Conservation (phyloP, 2,329 filamentous ascomycete species). For the Mycosphaerella sp. region DNA sequence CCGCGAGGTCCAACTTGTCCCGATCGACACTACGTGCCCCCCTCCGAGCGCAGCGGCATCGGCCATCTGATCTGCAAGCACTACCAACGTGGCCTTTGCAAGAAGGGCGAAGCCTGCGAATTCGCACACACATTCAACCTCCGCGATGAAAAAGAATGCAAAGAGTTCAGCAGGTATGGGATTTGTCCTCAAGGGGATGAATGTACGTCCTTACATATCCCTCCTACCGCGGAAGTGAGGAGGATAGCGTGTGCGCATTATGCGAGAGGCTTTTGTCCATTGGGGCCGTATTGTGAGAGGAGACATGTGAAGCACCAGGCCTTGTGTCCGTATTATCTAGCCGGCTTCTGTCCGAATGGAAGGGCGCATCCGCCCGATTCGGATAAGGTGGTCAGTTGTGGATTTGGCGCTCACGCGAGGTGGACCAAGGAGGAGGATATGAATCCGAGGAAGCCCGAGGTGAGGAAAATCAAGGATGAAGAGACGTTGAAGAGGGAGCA, state of each 20-base stretch:
- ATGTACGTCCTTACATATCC: slow-evolving; percentile 56
- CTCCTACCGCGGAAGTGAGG: slow-evolving; percentile 54
- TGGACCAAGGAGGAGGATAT: slow-evolving; percentile 66
- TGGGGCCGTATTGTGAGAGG: slow-evolving; percentile 81
- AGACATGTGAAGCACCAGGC: slow-evolving; percentile 72
- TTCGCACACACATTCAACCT: slow-evolving; percentile 99
- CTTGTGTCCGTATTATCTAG: slow-evolving; percentile 78
- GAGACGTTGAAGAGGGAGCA: slow-evolving; percentile 62
- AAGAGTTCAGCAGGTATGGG: slow-evolving; percentile 87
- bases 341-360: slow-evolving; percentile 90
- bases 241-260: slow-evolving; percentile 74
- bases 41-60: slow-evolving; percentile 37
- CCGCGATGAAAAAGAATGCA: slow-evolving; percentile 96
- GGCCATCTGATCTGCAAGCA: slow-evolving; percentile 87
- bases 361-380: slow-evolving; percentile 31
- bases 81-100: slow-evolving; percentile 94
- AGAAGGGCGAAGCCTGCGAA: slow-evolving; percentile 94
- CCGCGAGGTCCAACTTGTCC: slow-evolving; percentile 77
- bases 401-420: slow-evolving; percentile 72
- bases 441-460: slow-evolving; percentile 48
- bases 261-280: slow-evolving; percentile 87
- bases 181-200: slow-evolving; percentile 97
- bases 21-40: slow-evolving; percentile 64
- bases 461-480: slow-evolving; percentile 63
- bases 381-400: slow-evolving; percentile 52